These are phyloP conservation scores for Rhodotorula mucilaginosa DNA, from an alignment of 1,284 basidiomycete genomes.

Conservation along the genomic window DNA sequence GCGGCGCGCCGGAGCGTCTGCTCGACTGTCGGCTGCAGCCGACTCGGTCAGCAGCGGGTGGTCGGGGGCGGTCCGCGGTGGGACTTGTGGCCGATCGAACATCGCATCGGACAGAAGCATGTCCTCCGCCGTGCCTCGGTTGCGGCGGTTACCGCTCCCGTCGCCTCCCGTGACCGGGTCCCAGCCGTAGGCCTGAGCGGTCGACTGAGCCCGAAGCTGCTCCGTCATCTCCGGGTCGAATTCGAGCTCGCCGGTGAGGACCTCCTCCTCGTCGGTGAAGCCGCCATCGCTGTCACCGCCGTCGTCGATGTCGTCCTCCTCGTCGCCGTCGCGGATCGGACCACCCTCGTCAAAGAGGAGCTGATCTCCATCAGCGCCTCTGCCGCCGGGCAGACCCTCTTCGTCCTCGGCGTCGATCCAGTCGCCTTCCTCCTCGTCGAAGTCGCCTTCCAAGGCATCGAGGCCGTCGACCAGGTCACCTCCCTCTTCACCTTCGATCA, in stretches of 20 bases:
- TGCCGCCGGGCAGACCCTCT: slow-evolving; percentile 28
- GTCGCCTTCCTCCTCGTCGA: slow-evolving; percentile 49
- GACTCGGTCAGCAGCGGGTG: slow-evolving; percentile 77
- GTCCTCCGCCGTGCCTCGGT: slow-evolving; percentile 24
- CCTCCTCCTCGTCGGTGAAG: slow-evolving; percentile 39
- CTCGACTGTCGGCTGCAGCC: slow-evolving; percentile 24
- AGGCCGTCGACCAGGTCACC: slow-evolving; percentile 16
- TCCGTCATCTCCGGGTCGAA: slow-evolving; percentile 40
- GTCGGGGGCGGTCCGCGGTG: slow-evolving; percentile 42
- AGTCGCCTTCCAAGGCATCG: slow-evolving; percentile 46
- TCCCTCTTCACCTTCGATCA: slow-evolving; percentile 7
- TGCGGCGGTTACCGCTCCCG: slow-evolving; percentile 21
- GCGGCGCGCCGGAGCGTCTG: slow-evolving; percentile 29
- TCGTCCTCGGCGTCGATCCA: slow-evolving; percentile 52
- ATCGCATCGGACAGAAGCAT: slow-evolving; percentile 33
- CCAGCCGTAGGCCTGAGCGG: slow-evolving; percentile 34
- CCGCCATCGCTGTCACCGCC: slow-evolving; percentile 63
- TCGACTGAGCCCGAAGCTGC: slow-evolving; percentile 30
- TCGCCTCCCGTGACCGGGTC: slow-evolving; percentile 35
- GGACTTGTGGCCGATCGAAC: slow-evolving; percentile 31
- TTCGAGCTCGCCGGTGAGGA: slow-evolving; percentile 39
- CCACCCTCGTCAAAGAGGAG: slow-evolving; percentile 52
- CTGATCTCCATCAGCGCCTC: slow-evolving; percentile 41
- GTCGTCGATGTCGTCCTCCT: slow-evolving; percentile 58
- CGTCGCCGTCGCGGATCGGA: slow-evolving; percentile 38